Percentiles rank a stretch among this genome's conserved stretches.
phyloP scores from a whole-genome alignment of 179 eudicot genomes.

The Carnegiea gigantea region DNA sequence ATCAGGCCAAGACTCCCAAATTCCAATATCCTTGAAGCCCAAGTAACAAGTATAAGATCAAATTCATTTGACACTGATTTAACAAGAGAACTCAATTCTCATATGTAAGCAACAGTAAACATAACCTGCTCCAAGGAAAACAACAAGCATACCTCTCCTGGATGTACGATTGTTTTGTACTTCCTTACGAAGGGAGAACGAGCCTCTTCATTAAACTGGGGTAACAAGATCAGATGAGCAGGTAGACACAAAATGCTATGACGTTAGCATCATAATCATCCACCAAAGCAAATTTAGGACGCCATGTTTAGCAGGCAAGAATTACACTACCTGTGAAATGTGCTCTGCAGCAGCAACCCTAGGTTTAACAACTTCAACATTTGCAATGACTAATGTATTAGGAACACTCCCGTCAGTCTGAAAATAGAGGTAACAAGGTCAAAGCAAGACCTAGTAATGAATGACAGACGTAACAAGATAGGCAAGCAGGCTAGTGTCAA shows the following conservation, averaged over 20 bases:
- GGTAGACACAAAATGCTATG: background rate
- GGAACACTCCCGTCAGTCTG: constrained; percentile 99
- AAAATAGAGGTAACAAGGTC: constrained; percentile 13
- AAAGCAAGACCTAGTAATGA: background rate
- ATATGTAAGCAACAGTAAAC: background rate
- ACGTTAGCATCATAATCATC: constrained; percentile 1
- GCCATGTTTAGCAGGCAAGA: background rate
- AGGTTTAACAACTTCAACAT: constrained; percentile 91
- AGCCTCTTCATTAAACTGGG: constrained; percentile 97
- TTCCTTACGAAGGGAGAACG: constrained; percentile 96
- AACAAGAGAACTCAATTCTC: background rate
- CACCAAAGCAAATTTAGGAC: background rate
- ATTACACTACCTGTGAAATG: constrained; percentile 66
- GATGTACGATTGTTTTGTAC: constrained; percentile 90
- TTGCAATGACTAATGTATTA: constrained; percentile 96
- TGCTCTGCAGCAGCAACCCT: constrained; percentile 99
- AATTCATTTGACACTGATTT: background rate
- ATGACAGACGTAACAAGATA: background rate
- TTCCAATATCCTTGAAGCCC: background rate
- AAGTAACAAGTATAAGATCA: background rate
- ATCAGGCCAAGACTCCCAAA: too few relatives aligned
- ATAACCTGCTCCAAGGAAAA: background rate
- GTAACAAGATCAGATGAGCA: constrained; percentile 12
- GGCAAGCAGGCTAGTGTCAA: background rate
- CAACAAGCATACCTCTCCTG: constrained; percentile 80